Evolutionary conservation across 2,329 filamentous ascomycete genomes (phyloP), one percentile per base, ranked within the genome.

Genomic region (Fonsecaea multimorphosa): DNA sequence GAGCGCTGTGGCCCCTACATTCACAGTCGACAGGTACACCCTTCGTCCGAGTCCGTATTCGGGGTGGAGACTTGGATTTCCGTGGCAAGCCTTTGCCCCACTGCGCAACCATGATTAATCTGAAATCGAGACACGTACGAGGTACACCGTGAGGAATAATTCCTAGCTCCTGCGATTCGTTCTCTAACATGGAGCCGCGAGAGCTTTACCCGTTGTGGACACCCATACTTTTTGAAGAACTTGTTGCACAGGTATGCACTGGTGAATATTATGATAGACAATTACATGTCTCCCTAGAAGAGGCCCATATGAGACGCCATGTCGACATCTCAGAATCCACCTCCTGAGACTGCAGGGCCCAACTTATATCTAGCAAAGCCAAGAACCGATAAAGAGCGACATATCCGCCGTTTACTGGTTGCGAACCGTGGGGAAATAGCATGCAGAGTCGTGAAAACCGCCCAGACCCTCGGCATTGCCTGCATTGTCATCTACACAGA

Each of bases 361-460:
- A 31, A 52, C n/a, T 52, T 52, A 16, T 52, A 52, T 24, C 49
- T 52, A 9, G 49, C 49, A 24, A 52, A 31, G 49, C 49, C 49
- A 22, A 52, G n/a, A 52, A 52, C 49, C 49, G 49, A 80, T 9
- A 52, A 52, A 52, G 49, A n/a, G 4, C 36, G 36, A 16, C 36
- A 38, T 38, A 52, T 52, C 16, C 46, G 32, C 14, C 31, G 56
- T 44, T 70, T 87, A 16, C 74, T 88, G 11, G 79, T 88, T 53
- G 85, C 85, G 11, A 87, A 88, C 72, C 79, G 86, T 53, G 86
- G 85, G 51, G 85, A 87, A 71, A 87, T 87, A 56, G 83, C 84
- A 2, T 77, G 78, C 46, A 80, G 85, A 40, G 82, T 85, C 60
- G 80, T 82, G 71, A 80, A 75, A 71, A 82, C 84, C 11, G 64